Evolutionary conservation across 805 yeast genomes (phyloP), one percentile per base, ranked within the genome.

Genomic region (Yarrowia divulgata): DNA sequence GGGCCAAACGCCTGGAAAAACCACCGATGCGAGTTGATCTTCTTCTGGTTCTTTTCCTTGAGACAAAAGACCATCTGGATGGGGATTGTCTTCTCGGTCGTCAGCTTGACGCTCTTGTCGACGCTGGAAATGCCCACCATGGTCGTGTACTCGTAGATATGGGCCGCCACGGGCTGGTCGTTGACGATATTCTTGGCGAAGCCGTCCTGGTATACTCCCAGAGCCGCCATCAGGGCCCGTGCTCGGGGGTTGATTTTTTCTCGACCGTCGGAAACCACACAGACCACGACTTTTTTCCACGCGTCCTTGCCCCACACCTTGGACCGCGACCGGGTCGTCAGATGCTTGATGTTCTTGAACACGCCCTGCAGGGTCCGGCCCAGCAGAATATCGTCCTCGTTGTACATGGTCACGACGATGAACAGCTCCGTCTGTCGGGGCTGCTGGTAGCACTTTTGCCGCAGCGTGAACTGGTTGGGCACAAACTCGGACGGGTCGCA

Each of bases 1-100:
- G 93, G 90, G 14, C 93, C 91, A 81, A 94, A 91, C 1, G 97
- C 96, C 78, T 94, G 95, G 79, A 94, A 88, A 39, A 96, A 93
- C 99, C 99, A 94, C 74, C 98, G 85, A 79, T 94, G 99, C 3
- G 97, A 92, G 78, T 94, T 94, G 77, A 94, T 94, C 76, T 94
- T 94, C 76, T 90, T 88, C 73, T 90, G 87, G 78, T 94, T 94
- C 75, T 88, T 87, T 75, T 94, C 98, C 76, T 94, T 94, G 74
- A 94, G 80, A 74, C 97, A 94, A 77, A 93, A 93, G 34, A 94
- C 78, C 79, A 95, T 81, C 78, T 94, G 98, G 12, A 93, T 89
- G 0, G 99, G 99, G 2, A 88, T 85, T 29, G 84, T 83, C 70
- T 85, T 81, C 70, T 88, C 90, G 1, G 92, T 84, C 0, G 87